Evolutionary conservation across 2,329 filamentous ascomycete species (phyloP).

Genomic region (Plectosphaerella sp.): DNA sequence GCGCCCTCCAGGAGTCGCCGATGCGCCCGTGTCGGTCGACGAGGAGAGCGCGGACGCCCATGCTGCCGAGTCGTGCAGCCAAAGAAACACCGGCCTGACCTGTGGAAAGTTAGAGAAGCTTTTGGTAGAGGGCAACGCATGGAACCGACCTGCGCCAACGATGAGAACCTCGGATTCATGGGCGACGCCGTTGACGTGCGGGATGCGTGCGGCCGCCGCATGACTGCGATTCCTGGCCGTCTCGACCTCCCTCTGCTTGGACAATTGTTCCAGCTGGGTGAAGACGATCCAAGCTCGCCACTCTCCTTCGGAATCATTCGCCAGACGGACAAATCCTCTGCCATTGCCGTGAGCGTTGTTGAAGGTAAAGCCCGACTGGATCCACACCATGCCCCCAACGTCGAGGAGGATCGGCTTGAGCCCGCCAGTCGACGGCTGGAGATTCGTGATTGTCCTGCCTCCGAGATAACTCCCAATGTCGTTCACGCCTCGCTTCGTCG

Average conservation of each 20-base stretch:
- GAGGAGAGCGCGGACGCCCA: slow-evolving; percentile 27
- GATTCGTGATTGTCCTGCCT: slow-evolving; percentile 2
- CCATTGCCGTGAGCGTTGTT: slow-evolving; percentile 13
- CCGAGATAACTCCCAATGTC: slow-evolving; percentile 9
- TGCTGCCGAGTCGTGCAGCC: slow-evolving; percentile 22
- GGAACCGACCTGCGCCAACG: slow-evolving; percentile 28
- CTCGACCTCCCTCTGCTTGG: slow-evolving; percentile 9
- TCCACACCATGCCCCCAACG: slow-evolving; percentile 9
- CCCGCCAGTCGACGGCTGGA: slow-evolving; percentile 1
- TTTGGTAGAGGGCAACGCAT: not conserved
- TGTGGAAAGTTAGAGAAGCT: slow-evolving; percentile 8
- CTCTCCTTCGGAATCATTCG: slow-evolving; percentile 5
- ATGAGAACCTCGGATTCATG: slow-evolving; percentile 33
- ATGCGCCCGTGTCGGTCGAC: slow-evolving; percentile 38
- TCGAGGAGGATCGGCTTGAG: slow-evolving; percentile 10
- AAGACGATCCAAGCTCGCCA: slow-evolving; percentile 21
- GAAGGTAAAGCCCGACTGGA: slow-evolving; percentile 14
- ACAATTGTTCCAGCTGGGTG: slow-evolving; percentile 18
- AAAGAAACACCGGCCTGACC: slow-evolving; percentile 36
- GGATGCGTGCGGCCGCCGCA: not conserved
- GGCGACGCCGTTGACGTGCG: slow-evolving; percentile 20
- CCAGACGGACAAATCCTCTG: slow-evolving; percentile 14
- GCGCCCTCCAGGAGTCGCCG: slow-evolving; percentile 44
- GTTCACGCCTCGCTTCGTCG: slow-evolving; percentile 15
- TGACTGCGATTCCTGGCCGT: not conserved